A percentile compares a stretch with the other conserved stretches of the same genome.
Conservation (phyloP, 164 flowering plant genomes). For the Hamamelis virginiana region DNA sequence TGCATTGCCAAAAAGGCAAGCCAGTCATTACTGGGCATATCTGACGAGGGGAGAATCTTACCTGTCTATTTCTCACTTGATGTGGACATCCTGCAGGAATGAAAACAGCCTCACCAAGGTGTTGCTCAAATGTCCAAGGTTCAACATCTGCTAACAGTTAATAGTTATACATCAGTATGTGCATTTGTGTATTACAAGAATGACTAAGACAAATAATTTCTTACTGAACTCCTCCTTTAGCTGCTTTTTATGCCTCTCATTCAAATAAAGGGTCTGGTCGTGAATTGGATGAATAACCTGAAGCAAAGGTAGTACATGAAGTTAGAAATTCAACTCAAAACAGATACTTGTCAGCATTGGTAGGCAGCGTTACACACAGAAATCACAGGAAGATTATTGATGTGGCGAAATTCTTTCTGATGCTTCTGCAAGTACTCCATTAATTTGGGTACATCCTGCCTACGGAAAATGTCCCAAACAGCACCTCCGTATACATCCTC, state of each 20-base stretch:
- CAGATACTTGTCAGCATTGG: neutral
- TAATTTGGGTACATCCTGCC: conserved; percentile 78
- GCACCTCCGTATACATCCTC: conserved; percentile 56
- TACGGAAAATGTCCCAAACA: conserved; percentile 84
- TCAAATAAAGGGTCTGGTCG: conserved; percentile 72
- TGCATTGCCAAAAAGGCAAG: neutral
- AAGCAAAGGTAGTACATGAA: conserved; percentile 19
- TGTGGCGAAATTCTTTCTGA: conserved; percentile 61
- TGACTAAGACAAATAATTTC: conserved; percentile 13
- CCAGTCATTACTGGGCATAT: neutral
- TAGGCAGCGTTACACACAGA: conserved; percentile 39
- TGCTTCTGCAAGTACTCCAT: conserved; percentile 57
- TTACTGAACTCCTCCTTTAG: conserved; percentile 76
- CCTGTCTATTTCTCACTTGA: conserved; percentile 85
- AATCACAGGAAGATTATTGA: conserved; percentile 44
- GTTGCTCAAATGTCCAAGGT: conserved; percentile 87
- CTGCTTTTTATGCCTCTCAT: conserved; percentile 59
- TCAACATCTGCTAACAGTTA: conserved; percentile 49
- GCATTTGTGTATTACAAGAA: neutral
- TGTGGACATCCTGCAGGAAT: conserved; percentile 91
- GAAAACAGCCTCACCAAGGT: conserved; percentile 81
- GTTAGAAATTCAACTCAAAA: conserved; percentile 4
- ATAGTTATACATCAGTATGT: neutral
- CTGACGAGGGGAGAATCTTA: conserved; percentile 13
- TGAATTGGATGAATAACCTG: conserved; percentile 86